A percentile compares a stretch with the other conserved stretches of the same genome.
phyloP scores from a whole-genome alignment of 2,329 filamentous ascomycete species.

The Aureobasidium vineae region DNA sequence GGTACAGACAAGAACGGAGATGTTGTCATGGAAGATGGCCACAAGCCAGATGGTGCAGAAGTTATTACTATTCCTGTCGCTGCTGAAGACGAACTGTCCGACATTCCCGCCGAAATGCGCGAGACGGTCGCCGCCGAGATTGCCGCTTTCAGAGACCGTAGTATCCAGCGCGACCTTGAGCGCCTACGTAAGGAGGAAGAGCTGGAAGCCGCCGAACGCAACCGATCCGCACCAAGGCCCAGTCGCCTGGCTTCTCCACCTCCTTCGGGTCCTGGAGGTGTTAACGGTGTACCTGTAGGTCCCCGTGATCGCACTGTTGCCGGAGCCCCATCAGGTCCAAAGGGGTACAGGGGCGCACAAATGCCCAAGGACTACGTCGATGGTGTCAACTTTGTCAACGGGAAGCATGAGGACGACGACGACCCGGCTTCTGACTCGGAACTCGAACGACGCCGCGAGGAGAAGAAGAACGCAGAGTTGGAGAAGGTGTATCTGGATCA shows the following conservation, averaged over 20 bases:
- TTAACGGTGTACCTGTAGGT: slow-evolving; percentile 74
- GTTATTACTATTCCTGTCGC: slow-evolving; percentile 86
- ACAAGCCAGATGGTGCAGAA: slow-evolving; percentile 65
- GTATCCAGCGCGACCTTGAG: slow-evolving; percentile 83
- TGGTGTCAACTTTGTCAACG: slow-evolving; percentile 79
- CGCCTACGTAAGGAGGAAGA: slow-evolving; percentile 86
- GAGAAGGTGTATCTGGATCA: slow-evolving; percentile 82
- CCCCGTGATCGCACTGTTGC: slow-evolving; percentile 65
- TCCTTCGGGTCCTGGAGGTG: slow-evolving; percentile 54
- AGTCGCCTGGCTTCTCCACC: slow-evolving; percentile 73
- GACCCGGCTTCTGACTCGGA: slow-evolving; percentile 86
- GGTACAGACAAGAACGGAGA: slow-evolving; percentile 64
- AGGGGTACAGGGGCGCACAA: slow-evolving; percentile 57
- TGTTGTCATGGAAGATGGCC: slow-evolving; percentile 62
- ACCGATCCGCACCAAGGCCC: slow-evolving; percentile 62
- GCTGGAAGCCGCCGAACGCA: slow-evolving; percentile 79
- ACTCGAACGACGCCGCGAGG: slow-evolving; percentile 67
- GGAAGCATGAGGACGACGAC: slow-evolving; percentile 77
- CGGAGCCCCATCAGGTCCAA: slow-evolving; percentile 73
- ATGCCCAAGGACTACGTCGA: slow-evolving; percentile 72
- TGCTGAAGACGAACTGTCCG: slow-evolving; percentile 84
- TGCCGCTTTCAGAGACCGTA: slow-evolving; percentile 87
- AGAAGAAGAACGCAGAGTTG: slow-evolving; percentile 70
- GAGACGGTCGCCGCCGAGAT: slow-evolving; percentile 95
- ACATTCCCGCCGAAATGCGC: slow-evolving; percentile 94